These are phyloP conservation scores for Microcos paniculata DNA, from an alignment of 345 rosid genomes.

Conservation along the genomic window DNA sequence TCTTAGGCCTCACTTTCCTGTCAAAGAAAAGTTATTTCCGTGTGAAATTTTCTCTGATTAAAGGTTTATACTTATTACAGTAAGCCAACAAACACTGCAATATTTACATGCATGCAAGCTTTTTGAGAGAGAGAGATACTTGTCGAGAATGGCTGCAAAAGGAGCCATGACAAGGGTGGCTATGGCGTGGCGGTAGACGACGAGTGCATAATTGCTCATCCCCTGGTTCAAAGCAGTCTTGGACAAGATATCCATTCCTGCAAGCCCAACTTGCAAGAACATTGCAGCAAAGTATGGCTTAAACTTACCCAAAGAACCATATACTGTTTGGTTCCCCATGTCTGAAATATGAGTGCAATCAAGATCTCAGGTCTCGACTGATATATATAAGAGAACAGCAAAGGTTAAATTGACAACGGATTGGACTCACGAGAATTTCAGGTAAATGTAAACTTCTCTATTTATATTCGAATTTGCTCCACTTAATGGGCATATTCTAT, in stretches of 20 bases:
- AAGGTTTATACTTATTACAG: not conserved
- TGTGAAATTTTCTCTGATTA: not conserved
- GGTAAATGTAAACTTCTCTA: not conserved
- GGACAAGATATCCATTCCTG: slow-evolving; percentile 82
- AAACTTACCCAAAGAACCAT: slow-evolving; percentile 29
- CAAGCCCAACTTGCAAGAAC: slow-evolving; percentile 80
- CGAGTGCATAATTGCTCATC: slow-evolving; percentile 83
- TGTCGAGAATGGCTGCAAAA: slow-evolving; percentile 67
- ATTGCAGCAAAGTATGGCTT: slow-evolving; percentile 67
- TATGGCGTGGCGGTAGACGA: slow-evolving; percentile 81
- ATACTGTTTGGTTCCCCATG: slow-evolving; percentile 15
- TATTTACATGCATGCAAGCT: not conserved
- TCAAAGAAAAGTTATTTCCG: not conserved
- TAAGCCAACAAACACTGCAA: too few relatives aligned
- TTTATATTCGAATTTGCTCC: not conserved
- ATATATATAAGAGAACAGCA: not conserved
- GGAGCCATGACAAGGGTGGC: slow-evolving; percentile 80
- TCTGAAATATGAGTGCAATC: not conserved
- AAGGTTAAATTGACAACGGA: too few relatives aligned
- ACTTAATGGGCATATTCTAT: not conserved
- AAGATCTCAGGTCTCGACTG: not conserved
- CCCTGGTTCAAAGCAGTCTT: slow-evolving; percentile 81
- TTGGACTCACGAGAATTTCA: slow-evolving; percentile 12
- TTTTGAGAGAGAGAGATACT: slow-evolving; percentile 29
- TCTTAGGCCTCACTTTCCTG: slow-evolving; percentile 77